Base-by-base conservation (phyloP, 2,329 filamentous ascomycete genomes). In the Gliomastix tumulicola region DNA sequence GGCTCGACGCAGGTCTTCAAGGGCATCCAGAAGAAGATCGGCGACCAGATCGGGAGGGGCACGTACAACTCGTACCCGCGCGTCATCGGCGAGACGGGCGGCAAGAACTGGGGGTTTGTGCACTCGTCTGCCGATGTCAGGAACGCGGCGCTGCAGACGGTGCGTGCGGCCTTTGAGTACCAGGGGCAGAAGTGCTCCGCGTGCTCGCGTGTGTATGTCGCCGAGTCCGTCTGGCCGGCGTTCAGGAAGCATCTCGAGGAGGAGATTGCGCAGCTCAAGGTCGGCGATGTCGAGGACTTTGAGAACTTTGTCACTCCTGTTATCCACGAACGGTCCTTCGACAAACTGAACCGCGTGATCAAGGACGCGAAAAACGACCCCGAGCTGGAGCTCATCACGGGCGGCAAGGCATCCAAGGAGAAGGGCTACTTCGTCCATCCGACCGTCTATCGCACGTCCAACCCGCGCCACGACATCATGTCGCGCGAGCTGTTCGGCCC, bases 131-230 rank as follows among this genome's bases (percentile, higher is more conserved):
- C 66, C 11, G 65, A 71, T 40, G 44, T 71, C 28, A 49, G 53
- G n/a, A 69, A 63, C 42, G 66, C 66, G 1, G 67, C 56, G 8
- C 48, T 61, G 25, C 60, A 69, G 41, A 69, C 67, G 3, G 59
- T 71, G 32, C 62, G 68, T 16, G 65, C 61, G 16, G 61, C 66
- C 1, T 72, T 70, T 41, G 68, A 72, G 50, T 72, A 66, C 49
- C 62, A 68, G 40, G 68, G 68, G 15, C 68, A 71, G 43, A 72
- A 72, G 52, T 72, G 68, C 56, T 69, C 64, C 30, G 68, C 68
- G 16, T 65, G 60, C 9, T 71, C 67, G 10, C 59, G 68, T 5
- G 54, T 77, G 35, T 81, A 78, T 55, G 68, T 80, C 27, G 72
- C 79, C 5, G 47, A 54, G 33, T 66, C 64, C 21, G 48, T 63